Conservation (phyloP, 768 basidiomycete species). For the Panus rudis region DNA sequence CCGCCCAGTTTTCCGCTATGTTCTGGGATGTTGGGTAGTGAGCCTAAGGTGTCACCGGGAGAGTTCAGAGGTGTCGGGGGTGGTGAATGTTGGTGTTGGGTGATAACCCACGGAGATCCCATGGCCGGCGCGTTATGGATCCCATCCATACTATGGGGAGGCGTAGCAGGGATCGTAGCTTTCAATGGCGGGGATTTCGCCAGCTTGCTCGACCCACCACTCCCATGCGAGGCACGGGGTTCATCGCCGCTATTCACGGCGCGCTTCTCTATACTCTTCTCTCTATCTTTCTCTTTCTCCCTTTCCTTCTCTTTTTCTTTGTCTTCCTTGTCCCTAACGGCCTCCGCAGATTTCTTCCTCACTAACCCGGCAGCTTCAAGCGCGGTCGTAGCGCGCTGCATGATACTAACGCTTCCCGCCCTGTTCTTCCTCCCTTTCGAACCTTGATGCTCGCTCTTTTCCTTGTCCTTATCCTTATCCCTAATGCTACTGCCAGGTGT, state of each 20-base stretch:
- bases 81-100: conserved; percentile 36
- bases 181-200: conserved; percentile 65
- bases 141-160: conserved; percentile 24
- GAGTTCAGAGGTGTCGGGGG: conserved; percentile 46
- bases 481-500: conserved; percentile 61
- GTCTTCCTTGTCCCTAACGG: conserved; percentile 58
- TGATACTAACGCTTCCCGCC: conserved; percentile 89
- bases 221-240: conserved; percentile 56
- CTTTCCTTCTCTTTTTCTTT: conserved; percentile 30
- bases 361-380: conserved; percentile 81
- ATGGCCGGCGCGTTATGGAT: conserved; percentile 33
- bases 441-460: too few species aligned
- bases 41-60: conserved; percentile 45
- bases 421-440: conserved; percentile 55
- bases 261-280: conserved; percentile 40
- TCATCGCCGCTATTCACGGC: conserved; percentile 45
- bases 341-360: conserved; percentile 75
- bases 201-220: conserved; percentile 54
- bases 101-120: conserved; percentile 72
- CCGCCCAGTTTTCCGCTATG: conserved; percentile 29
- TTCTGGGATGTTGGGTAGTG: conserved; percentile 34
- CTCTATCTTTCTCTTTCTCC: conserved; percentile 26
- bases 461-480: conserved; percentile 48
- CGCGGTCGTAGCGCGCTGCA: conserved; percentile 91
- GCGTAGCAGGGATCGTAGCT: conserved; percentile 41